Percentiles rank a stretch among this genome's conserved stretches.
Conservation (phyloP, 768 basidiomycete species). For the Trametes sanguinea region DNA sequence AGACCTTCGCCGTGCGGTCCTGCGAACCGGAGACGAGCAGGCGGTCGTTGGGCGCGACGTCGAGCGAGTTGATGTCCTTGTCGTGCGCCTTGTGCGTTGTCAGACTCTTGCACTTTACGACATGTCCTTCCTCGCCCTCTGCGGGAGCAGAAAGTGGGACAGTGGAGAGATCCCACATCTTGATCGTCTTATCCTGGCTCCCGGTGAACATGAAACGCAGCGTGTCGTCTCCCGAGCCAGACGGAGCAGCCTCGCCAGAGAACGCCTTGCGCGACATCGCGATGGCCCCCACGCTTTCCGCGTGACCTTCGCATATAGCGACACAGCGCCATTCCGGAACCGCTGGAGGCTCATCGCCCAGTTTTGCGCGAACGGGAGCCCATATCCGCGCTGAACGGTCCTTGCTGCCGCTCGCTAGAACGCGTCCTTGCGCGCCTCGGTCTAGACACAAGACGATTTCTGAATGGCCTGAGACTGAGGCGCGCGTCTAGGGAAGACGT, state of each 20-base stretch:
- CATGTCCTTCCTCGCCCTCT: constrained; percentile 26
- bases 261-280: constrained; percentile 65
- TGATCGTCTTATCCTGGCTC: constrained; percentile 95
- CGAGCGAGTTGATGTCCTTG: constrained; percentile 97
- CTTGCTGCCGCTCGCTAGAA: constrained; percentile 92
- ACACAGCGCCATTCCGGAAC: constrained; percentile 67
- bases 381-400: constrained; percentile 88
- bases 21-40: constrained; percentile 93
- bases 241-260: constrained; percentile 28
- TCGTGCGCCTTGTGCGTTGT: constrained; percentile 92
- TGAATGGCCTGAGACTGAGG: constrained; percentile 82
- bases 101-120: constrained; percentile 68
- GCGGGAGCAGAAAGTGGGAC: constrained; percentile 32
- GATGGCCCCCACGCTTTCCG: constrained; percentile 90
- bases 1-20: constrained; percentile 92
- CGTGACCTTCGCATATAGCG: constrained; percentile 89
- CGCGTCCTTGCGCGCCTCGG: constrained; percentile 58
- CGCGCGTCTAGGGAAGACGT: constrained; percentile 76
- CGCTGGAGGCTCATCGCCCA: not conserved
- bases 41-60: constrained; percentile 86
- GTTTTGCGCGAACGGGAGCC: constrained; percentile 41
- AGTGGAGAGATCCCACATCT: constrained; percentile 92
- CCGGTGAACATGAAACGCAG: constrained; percentile 88
- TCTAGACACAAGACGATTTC: constrained; percentile 92
- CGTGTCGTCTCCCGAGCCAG: constrained; percentile 15